Base-by-base conservation (phyloP, 179 eudicot genomes). In the Nepenthes alata region DNA sequence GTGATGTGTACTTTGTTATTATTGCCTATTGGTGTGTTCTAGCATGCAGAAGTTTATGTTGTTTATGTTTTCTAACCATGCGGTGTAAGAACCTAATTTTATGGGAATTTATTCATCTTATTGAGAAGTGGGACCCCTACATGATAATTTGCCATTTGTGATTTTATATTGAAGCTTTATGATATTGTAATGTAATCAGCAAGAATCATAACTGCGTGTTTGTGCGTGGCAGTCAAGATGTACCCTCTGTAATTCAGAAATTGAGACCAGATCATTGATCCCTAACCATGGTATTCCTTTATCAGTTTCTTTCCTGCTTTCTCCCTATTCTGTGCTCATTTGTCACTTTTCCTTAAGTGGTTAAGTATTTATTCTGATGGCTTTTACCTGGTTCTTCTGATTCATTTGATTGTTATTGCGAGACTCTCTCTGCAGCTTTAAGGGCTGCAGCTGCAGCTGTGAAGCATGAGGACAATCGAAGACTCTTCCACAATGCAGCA, bases 371-470 rank as follows among this genome's bases (percentile, higher is more conserved):
- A 41, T 41, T 41, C 8, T 1, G 45, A 41, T 41, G 8, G 6
- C 45, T 4, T 41, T 41, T 41, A 41, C 44, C 35, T 11, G 49
- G 57, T 58, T 41, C 6, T 41, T 41, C 5, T 41, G 45, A 4
- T 41, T 41, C 8, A 41, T 41, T 4, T 7, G 6, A 41, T 4
- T 41, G 2, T 41, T 51, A 11, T 11, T 14, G 16, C 55, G 11
- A 6, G 13, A 56, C 38, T 59, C 61, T 62, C 16, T 65, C 41
- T 60, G 55, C 82, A 90, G 97, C 93, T 77, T 54, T 90, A 71
- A 87, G 97, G 83, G 88, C 93, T 57, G 97, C 97, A 1, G 95
- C 97, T 61, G 73, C 74, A 60, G 85, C 85, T 61, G 95, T 89
- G 63, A 89, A 76, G 78, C 81, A 76, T 13, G 95, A 87, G 77